Evolutionary conservation across 345 rosid genomes (phyloP).

Genomic region (Moricandia moricandioides): DNA sequence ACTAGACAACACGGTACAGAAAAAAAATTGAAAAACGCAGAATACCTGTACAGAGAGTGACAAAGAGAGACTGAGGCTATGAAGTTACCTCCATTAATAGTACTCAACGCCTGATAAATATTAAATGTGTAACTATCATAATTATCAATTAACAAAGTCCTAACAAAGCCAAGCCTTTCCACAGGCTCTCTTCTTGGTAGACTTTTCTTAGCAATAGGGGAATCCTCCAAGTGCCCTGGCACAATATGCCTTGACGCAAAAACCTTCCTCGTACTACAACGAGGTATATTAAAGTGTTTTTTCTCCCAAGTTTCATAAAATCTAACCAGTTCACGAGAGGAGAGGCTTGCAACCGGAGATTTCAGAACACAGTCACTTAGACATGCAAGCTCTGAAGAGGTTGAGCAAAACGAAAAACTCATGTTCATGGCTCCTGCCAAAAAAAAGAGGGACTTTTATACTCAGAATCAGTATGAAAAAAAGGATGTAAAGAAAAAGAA

Average conservation of each 20-base stretch:
- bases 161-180: slow-evolving; percentile 56
- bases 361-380: slow-evolving; percentile 40
- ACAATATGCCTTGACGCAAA: slow-evolving; percentile 41
- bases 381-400: slow-evolving; percentile 44
- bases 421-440: slow-evolving; percentile 37
- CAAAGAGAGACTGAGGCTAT: background rate
- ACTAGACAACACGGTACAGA: slow-evolving; percentile 38
- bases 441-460: background rate
- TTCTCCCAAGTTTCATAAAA: slow-evolving; percentile 35
- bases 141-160: slow-evolving; percentile 89
- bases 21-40: background rate
- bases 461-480: too few relatives aligned
- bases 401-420: slow-evolving; percentile 38
- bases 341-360: slow-evolving; percentile 15
- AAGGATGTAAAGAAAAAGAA: too few relatives aligned
- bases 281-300: slow-evolving; percentile 24
- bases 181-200: slow-evolving; percentile 43
- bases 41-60: background rate
- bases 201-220: slow-evolving; percentile 38
- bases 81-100: slow-evolving; percentile 75
- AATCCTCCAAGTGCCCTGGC: slow-evolving; percentile 56
- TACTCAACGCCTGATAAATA: slow-evolving; percentile 77
- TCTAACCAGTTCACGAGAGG: slow-evolving; percentile 35
- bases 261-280: slow-evolving; percentile 33
- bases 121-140: slow-evolving; percentile 96